phyloP scores from a whole-genome alignment of 139 green algal species.

The Microglena sp. region DNA sequence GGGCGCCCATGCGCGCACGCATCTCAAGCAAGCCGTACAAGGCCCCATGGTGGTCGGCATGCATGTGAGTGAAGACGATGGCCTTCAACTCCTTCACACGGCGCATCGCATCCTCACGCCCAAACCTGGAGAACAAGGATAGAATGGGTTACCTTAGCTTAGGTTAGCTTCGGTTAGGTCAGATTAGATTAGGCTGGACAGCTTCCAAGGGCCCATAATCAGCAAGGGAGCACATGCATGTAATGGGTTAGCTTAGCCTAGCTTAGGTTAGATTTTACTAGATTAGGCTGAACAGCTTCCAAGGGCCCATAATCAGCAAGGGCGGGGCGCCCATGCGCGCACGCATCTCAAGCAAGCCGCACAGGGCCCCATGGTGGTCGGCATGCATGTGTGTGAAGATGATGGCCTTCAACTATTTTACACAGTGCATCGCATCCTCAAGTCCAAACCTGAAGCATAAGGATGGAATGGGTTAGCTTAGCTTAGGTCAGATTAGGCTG shows the following conservation, averaged over 20 bases:
- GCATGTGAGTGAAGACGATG: constrained; percentile 93
- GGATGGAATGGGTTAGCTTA: too few species aligned
- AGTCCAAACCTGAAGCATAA: constrained; percentile 5
- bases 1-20: constrained; percentile 12
- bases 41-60: constrained; percentile 94
- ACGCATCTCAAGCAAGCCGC: constrained; percentile 45
- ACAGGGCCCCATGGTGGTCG: constrained; percentile 91
- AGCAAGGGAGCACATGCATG: too few species aligned
- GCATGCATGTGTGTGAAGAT: constrained; percentile 97
- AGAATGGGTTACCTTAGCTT: too few species aligned
- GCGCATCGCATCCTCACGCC: constrained; percentile 12
- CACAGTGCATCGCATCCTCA: constrained; percentile 15
- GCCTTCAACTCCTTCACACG: constrained; percentile 19
- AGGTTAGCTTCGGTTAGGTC: not conserved
- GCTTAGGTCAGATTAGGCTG: too few species aligned
- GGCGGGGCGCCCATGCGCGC: too few species aligned
- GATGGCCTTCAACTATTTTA: constrained; percentile 34
- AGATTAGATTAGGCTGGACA: not conserved
- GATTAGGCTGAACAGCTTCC: too few species aligned
- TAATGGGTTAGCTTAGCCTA: too few species aligned
- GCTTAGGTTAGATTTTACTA: too few species aligned
- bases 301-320: too few species aligned
- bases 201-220: too few species aligned
- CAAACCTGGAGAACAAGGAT: constrained; percentile 5
- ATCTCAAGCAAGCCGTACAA: constrained; percentile 56